phyloP scores from a whole-genome alignment of 805 yeast genomes.

The Cyberlindnera euphorbiiphila region DNA sequence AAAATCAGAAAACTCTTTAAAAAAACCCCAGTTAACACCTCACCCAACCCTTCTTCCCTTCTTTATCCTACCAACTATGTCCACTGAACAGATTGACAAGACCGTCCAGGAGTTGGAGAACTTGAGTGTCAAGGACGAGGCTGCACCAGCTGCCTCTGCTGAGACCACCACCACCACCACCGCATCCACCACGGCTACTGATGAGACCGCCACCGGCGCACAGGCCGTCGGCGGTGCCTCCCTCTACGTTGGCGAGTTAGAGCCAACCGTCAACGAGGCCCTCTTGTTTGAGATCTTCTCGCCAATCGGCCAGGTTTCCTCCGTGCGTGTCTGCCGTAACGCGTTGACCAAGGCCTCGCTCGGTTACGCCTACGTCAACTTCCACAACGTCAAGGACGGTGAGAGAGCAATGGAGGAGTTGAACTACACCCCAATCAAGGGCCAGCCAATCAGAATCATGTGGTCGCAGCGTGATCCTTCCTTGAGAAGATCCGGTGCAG shows the following conservation, averaged over 20 bases:
- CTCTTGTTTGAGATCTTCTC: slow-evolving; percentile 91
- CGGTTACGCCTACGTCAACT: slow-evolving; percentile 98
- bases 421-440: slow-evolving; percentile 91
- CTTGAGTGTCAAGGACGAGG: slow-evolving; percentile 11
- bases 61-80: too few species aligned
- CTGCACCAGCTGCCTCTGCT: slow-evolving; percentile 34
- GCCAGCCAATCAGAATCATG: slow-evolving; percentile 98
- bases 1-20: slow-evolving; percentile 23
- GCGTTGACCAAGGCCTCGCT: slow-evolving; percentile 94
- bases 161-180: too few species aligned
- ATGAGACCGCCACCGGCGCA: slow-evolving; percentile 30
- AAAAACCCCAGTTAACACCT: slow-evolving; percentile 18
- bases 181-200: slow-evolving; percentile 11
- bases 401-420: slow-evolving; percentile 91
- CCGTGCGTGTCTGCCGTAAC: slow-evolving; percentile 98
- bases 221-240: slow-evolving; percentile 51
- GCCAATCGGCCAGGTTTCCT: slow-evolving; percentile 90
- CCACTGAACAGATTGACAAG: slow-evolving; percentile 40
- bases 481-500: slow-evolving; percentile 89
- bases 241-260: slow-evolving; percentile 96
- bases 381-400: slow-evolving; percentile 84
- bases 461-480: slow-evolving; percentile 99
- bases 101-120: slow-evolving; percentile 29
- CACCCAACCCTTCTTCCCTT: too few species aligned
- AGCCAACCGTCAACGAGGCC: slow-evolving; percentile 90